phyloP scores from a whole-genome alignment of 345 rosid species.

The Citrus trifoliata region DNA sequence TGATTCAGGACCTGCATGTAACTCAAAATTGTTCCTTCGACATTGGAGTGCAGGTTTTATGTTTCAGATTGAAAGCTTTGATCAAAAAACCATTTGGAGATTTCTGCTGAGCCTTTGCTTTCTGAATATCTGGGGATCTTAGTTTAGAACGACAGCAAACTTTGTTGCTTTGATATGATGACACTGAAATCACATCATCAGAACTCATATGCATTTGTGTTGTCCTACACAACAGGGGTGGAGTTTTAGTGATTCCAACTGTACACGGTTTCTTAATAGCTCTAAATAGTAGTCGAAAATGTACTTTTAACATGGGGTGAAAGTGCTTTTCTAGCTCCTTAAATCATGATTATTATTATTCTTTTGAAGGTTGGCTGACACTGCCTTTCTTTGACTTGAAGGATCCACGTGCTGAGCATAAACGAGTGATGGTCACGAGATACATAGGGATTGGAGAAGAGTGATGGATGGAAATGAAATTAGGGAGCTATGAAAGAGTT shows the following conservation, averaged over 20 bases:
- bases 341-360: conserved; percentile 17
- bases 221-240: neutral
- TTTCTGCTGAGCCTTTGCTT: conserved; percentile 5
- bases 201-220: conserved; percentile 4
- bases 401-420: conserved; percentile 26
- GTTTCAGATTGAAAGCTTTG: conserved; percentile 15
- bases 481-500: neutral
- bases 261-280: neutral
- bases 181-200: conserved; percentile 21
- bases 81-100: conserved; percentile 17
- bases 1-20: neutral
- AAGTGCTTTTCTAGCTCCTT: conserved; percentile 10
- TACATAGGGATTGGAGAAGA: conserved; percentile 22
- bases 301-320: conserved; percentile 21
- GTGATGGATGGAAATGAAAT: neutral
- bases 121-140: conserved; percentile 14
- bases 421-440: conserved; percentile 17
- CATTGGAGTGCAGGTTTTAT: neutral
- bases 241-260: neutral
- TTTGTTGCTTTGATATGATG: conserved; percentile 16
- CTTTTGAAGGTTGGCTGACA: conserved; percentile 7
- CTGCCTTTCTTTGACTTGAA: conserved; percentile 11
- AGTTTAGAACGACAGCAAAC: conserved; percentile 14
- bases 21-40: neutral
- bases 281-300: neutral